Conservation (phyloP, 257 asterid species). For the Ilex aquifolium region DNA sequence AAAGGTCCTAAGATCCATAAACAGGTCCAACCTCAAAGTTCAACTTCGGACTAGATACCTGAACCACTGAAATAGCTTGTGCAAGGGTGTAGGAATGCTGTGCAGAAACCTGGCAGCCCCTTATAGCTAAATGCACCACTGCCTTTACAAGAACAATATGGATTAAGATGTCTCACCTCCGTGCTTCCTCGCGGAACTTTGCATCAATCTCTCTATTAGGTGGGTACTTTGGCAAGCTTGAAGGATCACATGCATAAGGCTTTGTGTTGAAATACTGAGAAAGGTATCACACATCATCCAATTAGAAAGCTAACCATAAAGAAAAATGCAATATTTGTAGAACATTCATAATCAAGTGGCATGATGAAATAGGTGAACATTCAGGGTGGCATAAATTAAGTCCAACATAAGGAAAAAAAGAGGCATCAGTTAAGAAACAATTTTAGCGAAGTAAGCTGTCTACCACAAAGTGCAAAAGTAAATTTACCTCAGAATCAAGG, state of each 20-base stretch:
- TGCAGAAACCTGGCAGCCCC: too few species aligned
- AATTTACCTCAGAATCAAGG: slow-evolving; percentile 58
- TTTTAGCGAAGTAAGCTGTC: background rate
- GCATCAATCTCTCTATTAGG: slow-evolving; percentile 98
- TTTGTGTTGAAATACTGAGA: slow-evolving; percentile 59
- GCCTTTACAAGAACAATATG: background rate
- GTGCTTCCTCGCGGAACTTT: slow-evolving; percentile 69
- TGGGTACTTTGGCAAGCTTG: slow-evolving; percentile 74
- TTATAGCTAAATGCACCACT: too few species aligned
- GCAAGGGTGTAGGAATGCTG: too few species aligned
- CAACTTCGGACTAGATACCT: too few species aligned
- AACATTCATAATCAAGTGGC: background rate
- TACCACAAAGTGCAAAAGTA: background rate
- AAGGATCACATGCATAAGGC: slow-evolving; percentile 83
- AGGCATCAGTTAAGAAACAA: background rate
- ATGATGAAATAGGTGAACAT: too few species aligned
- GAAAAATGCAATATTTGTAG: background rate
- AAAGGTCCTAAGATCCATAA: too few species aligned
- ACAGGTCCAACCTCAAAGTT: too few species aligned
- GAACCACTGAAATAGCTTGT: too few species aligned
- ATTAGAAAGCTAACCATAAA: background rate
- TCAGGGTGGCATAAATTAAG: too few species aligned
- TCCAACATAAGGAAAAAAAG: background rate
- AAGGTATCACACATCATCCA: background rate
- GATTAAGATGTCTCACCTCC: slow-evolving; percentile 33